phyloP scores from a whole-genome alignment of 2,329 filamentous ascomycete species.

The Aspergillus spinulosporus region DNA sequence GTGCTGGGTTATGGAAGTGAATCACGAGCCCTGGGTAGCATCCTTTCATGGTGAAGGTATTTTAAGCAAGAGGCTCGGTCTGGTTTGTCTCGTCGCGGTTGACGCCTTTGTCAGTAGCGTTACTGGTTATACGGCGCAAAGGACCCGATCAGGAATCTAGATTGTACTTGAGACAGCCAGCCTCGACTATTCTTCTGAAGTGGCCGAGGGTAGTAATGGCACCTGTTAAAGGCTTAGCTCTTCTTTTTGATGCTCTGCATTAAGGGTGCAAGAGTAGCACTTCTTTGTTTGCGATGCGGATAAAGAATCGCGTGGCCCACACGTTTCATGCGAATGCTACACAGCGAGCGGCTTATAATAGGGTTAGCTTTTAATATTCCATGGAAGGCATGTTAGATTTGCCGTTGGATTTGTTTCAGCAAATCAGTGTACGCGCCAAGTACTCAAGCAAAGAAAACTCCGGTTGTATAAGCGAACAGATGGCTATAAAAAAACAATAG shows the following conservation, averaged over 20 bases:
- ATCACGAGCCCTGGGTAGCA: neutral
- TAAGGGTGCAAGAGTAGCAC: neutral
- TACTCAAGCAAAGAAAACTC: constrained; percentile 28
- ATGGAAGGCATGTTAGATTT: neutral
- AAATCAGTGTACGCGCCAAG: neutral
- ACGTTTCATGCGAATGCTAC: neutral
- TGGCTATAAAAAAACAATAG: constrained; percentile 29
- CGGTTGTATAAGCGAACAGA: constrained; percentile 31
- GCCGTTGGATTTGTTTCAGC: neutral
- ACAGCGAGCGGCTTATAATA: neutral
- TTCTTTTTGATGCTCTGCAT: neutral
- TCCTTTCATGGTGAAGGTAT: neutral
- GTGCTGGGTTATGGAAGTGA: neutral
- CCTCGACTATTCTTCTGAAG: neutral
- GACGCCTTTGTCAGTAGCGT: neutral
- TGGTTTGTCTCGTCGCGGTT: neutral
- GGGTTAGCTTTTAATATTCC: neutral
- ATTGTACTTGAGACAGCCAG: neutral
- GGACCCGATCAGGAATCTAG: neutral
- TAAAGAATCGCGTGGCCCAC: neutral
- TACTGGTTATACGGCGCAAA: neutral
- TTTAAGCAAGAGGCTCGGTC: neutral
- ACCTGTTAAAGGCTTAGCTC: neutral
- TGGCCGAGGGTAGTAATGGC: neutral
- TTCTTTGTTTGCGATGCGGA: neutral